Base-by-base conservation (phyloP, 441 rosid species). In the Eruca vesicaria region DNA sequence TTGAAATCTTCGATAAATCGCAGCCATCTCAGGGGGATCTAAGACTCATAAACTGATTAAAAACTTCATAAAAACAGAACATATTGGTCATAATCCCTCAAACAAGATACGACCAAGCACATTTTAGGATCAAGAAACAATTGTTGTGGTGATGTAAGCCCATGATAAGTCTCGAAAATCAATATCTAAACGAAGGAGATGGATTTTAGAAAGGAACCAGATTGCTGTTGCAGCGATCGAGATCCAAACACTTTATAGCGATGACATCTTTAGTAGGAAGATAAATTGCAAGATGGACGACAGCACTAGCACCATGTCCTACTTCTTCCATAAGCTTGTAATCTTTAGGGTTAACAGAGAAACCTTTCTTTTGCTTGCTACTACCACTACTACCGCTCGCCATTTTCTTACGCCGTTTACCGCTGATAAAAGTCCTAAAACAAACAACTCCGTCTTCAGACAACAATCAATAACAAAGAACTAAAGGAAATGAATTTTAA, bases 181-280 rank as follows among this genome's bases (percentile, higher is more conserved):
- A n/a, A n/a, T n/a, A n/a, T n/a, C n/a, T n/a, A n/a, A n/a, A n/a
- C n/a, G 19, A 21, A 12, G 50, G 62, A 48, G 48, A 62, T 59
- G 21, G 48, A 23, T 18, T 32, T 41, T 6, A 10, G n/a, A 38
- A n/a, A 81, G 90, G 33, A 45, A 94, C 99, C 88, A 94, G 90
- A 81, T 92, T 92, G 77, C 84, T 89, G 62, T 87, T 89, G 83
- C 97, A 94, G 71, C 99, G 98, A 86, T 92, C 97, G 84, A 94
- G 99, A 90, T 94, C 98, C 86, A 94, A 86, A 73, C 94, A 87
- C 84, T 94, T 94, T 73, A 94, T 87, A 12, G 99, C 97, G 28
- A 94, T 86, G 53, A 94, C 81, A 53, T 94, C 97, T 61, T 94
- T 92, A 55, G 67, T 63, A 8, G 97, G 98, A 29, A 94, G 80